Conservation (phyloP, 208 protist genomes). For the Phytomonas sp. region DNA sequence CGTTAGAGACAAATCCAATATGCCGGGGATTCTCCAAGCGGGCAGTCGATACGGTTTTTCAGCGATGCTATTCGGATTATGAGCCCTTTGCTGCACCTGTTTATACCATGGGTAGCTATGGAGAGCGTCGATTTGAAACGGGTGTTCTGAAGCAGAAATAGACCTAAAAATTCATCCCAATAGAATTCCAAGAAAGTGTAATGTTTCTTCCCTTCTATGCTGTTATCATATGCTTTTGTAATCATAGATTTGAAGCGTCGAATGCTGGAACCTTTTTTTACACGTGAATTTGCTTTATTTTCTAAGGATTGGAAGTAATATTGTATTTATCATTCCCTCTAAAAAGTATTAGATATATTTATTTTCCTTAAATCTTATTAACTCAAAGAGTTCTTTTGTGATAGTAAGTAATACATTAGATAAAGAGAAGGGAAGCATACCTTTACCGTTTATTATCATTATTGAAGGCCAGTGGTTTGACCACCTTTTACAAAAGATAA, state of each 20-base stretch:
- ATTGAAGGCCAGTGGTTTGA: not conserved
- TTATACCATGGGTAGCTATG: conserved; percentile 80
- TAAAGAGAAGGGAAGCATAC: not conserved
- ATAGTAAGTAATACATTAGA: not conserved
- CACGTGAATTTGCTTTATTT: not conserved
- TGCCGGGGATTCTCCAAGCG: conserved; percentile 80
- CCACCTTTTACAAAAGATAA: not conserved
- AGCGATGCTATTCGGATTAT: conserved; percentile 83
- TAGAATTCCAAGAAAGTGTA: not conserved
- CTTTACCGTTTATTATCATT: not conserved
- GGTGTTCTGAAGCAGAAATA: not conserved
- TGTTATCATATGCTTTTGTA: not conserved
- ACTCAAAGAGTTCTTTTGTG: not conserved
- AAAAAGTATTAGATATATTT: conserved; percentile 3
- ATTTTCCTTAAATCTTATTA: not conserved
- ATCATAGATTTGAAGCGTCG: not conserved
- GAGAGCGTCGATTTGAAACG: conserved; percentile 41
- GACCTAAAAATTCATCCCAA: not conserved
- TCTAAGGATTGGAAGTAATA: conserved; percentile 7
- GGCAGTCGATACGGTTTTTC: conserved; percentile 68
- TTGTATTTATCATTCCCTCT: conserved; percentile 8
- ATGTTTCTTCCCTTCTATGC: not conserved
- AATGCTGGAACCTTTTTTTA: not conserved
- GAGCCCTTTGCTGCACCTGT: conserved; percentile 80
- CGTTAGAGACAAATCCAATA: conserved; percentile 76